Evolutionary conservation across 768 basidiomycete species (phyloP).

Genomic region (Hortiboletus campestris): DNA sequence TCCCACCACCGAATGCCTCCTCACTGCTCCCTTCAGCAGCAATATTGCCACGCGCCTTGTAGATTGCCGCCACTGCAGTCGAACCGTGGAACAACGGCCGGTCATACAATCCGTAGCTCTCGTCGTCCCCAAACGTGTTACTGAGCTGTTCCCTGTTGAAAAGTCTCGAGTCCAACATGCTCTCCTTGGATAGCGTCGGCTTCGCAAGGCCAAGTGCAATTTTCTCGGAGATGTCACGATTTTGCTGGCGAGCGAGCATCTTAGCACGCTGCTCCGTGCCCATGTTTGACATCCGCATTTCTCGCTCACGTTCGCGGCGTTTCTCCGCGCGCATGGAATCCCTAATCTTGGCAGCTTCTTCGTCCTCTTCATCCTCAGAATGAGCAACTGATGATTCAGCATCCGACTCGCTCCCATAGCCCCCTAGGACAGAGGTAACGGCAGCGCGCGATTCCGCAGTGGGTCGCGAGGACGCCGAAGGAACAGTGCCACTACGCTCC

Average conservation of each 20-base stretch:
- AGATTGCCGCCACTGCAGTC: constrained; percentile 97
- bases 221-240: constrained; percentile 99
- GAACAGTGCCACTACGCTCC: constrained; percentile 78
- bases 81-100: constrained; percentile 95
- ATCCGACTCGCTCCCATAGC: constrained; percentile 81
- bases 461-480: constrained; percentile 58
- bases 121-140: constrained; percentile 83
- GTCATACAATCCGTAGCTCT: constrained; percentile 94
- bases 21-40: constrained; percentile 69
- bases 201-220: constrained; percentile 97
- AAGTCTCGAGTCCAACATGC: constrained; percentile 93
- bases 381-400: constrained; percentile 46
- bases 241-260: constrained; percentile 92
- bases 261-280: constrained; percentile 95
- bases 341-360: constrained; percentile 81
- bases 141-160: constrained; percentile 95
- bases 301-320: constrained; percentile 89
- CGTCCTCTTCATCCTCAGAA: constrained; percentile 62
- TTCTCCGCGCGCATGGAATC: constrained; percentile 92
- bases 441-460: constrained; percentile 66
- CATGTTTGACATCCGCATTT: constrained; percentile 99
- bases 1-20: constrained; percentile 91
- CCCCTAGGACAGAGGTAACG: constrained; percentile 74
- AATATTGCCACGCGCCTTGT: constrained; percentile 91
- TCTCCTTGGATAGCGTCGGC: constrained; percentile 93